Base-by-base conservation (phyloP, 2,329 filamentous ascomycete genomes). In the Orbilia javanica region DNA sequence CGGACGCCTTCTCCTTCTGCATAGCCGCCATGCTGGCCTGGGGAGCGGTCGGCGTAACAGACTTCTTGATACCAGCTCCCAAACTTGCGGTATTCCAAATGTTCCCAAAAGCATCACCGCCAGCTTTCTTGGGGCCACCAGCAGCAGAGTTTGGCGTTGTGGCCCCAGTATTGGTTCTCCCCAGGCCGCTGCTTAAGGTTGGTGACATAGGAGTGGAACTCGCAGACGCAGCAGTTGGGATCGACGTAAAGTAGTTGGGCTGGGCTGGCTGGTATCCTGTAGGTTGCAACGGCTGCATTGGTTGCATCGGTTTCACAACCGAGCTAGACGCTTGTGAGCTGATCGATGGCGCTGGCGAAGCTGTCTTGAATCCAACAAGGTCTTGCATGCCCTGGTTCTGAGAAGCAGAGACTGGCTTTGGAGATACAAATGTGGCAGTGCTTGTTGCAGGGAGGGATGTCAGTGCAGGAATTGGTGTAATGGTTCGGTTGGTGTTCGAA, bases 1-100 rank as follows among this genome's bases (percentile, higher is more conserved):
- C 94, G 81, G 91, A 94, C 74, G 94, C 96, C 88, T 98, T 97
- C 85, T 97, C 94, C 87, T 97, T 97, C n/a, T 94, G 95, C 84
- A 99, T 89, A 84, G 97, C 94, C 31, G 94, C 94, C 85, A 99
- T 88, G 69, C 94, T 94, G 64, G 93, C 91, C 0, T 91, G 92
- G 74, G 90, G 88, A 67, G 87, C 86, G 8, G 86, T 87, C 11
- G 88, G 86, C 1, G 90, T 88, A 77, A 85, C 87, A 8, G 79
- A 62, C 86, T 96, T 96, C 86, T 94, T 94, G 80, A 94, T 88
- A 55, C 91, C 90, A 10, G 88, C 88, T 80, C 90, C 93, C n/a
- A 77, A 46, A 29, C 90, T 91, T 75, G 91, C 88, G 7, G 86
- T 85, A 34, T 85, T 91, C 89, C 96, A 96, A 36, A 99, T 87